Evolutionary conservation across 306 rosid species (phyloP).

Genomic region (Carpinus fangiana): DNA sequence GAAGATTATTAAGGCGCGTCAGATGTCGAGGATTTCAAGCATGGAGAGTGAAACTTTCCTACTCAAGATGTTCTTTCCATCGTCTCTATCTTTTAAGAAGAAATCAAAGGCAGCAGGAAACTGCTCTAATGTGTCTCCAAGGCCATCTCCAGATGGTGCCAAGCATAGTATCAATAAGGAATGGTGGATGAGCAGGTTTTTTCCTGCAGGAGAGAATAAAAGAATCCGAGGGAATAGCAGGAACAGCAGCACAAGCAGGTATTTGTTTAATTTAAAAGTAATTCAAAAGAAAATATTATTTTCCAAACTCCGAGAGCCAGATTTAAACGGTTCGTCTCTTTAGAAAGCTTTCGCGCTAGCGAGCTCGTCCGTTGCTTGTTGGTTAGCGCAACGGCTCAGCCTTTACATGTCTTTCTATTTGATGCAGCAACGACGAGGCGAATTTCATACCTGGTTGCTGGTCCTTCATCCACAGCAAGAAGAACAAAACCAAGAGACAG

Average conservation of each 20-base stretch:
- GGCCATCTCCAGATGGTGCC: constrained; percentile 21
- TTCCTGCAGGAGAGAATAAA: constrained; percentile 25
- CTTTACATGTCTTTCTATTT: neutral
- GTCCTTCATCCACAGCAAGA: constrained; percentile 41
- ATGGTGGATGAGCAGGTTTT: constrained; percentile 30
- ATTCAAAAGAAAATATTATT: no score
- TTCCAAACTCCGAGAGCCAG: neutral
- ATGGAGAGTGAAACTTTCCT: constrained; percentile 61
- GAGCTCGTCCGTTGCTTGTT: no score
- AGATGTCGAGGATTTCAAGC: constrained; percentile 49
- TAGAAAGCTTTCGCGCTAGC: no score
- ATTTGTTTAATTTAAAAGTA: constrained; percentile 1
- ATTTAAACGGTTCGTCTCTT: neutral
- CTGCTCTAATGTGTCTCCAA: constrained; percentile 38
- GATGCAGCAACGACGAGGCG: constrained; percentile 39
- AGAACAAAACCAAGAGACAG: constrained; percentile 38
- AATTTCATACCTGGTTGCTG: constrained; percentile 53
- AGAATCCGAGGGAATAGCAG: constrained; percentile 16
- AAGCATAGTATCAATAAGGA: constrained; percentile 27
- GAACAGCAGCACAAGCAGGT: constrained; percentile 46
- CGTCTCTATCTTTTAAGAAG: constrained; percentile 49
- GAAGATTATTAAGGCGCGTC: constrained; percentile 32
- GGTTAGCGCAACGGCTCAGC: no score
- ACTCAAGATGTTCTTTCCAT: constrained; percentile 66
- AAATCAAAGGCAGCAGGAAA: constrained; percentile 40